A percentile compares a stretch with the other conserved stretches of the same genome.
These are phyloP conservation scores for Nakazawaea wyomingensis DNA, from an alignment of 805 yeast species.

Conservation along the genomic window DNA sequence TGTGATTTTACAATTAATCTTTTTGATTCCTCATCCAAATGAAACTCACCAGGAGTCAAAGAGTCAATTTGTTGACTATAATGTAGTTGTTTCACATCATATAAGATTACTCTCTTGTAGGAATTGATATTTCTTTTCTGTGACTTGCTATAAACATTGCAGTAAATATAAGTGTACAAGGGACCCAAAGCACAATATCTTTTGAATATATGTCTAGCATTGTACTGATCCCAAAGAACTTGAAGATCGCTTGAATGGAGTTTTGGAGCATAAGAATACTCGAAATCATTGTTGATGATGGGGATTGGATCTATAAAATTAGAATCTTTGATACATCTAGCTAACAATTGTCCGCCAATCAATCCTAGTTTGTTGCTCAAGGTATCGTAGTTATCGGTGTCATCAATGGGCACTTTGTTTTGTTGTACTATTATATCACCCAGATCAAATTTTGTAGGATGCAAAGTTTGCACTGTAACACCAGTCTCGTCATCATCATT, in stretches of 20 bases:
- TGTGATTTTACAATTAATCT: slow-evolving; percentile 35
- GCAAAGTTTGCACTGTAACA: slow-evolving; percentile 83
- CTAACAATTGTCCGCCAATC: slow-evolving; percentile 58
- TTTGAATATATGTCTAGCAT: slow-evolving; percentile 35
- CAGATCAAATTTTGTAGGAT: slow-evolving; percentile 78
- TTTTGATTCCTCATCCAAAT: slow-evolving; percentile 19
- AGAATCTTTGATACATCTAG: slow-evolving; percentile 33
- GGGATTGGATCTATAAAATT: slow-evolving; percentile 20
- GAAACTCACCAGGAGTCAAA: slow-evolving; percentile 23
- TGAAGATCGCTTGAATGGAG: slow-evolving; percentile 36
- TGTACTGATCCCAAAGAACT: slow-evolving; percentile 41
- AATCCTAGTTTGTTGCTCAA: slow-evolving; percentile 49
- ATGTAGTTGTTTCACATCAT: slow-evolving; percentile 25
- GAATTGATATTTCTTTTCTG: background rate
- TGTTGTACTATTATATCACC: slow-evolving; percentile 69
- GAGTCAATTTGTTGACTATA: slow-evolving; percentile 3
- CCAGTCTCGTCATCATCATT: slow-evolving; percentile 65
- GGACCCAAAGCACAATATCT: slow-evolving; percentile 52
- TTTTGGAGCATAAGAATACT: slow-evolving; percentile 54
- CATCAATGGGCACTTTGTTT: slow-evolving; percentile 31
- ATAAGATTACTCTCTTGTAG: slow-evolving; percentile 41
- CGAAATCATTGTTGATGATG: slow-evolving; percentile 22
- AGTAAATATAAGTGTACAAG: slow-evolving; percentile 39
- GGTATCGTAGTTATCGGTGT: slow-evolving; percentile 37
- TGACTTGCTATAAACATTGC: slow-evolving; percentile 23